Evolutionary conservation across 306 rosid species (phyloP), one percentile per base, ranked within the genome.

Genomic region (Sophora flavescens): DNA sequence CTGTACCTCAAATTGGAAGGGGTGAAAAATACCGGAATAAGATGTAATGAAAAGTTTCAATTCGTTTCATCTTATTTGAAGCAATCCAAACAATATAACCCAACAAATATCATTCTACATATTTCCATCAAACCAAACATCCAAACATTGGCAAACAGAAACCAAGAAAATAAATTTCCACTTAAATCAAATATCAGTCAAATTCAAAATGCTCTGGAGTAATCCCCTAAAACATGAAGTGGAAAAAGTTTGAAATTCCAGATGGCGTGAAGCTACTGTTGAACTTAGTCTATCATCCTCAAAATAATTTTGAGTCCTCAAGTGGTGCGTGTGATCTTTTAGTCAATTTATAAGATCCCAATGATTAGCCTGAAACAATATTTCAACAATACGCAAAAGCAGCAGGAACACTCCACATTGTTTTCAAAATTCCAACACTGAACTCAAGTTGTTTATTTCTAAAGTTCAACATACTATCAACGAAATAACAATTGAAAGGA

Each of bases 111-210:
- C 32, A 30, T 30, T 30, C 32, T 3, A 30, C 0, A 0, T 30
- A 30, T 30, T 30, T 30, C 32, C 32, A 30, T 30, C 32, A 30
- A 30, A 1, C 3, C 32, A 30, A 30, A 30, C 32, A 30, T 30
- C 3, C 32, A 30, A 30, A 30, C 32, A 30, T 30, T 30, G 32
- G 2, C 3, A 3, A 30, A 30, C 18, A 32, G 33, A 39, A 76
- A 65, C n/a, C 35, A 56, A 77, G 48, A 54, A 65, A 66, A 51
- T 3, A 18, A 22, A 54, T 75, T 75, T 26, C 17, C 18, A 13
- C 5, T 15, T 6, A 52, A 76, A 28, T 52, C 45, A 14, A 39
- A 63, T 50, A 11, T 15, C 62, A 47, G 47, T 45, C 47, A 45
- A 32, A 59, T 48, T 7, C 51, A 48, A 47, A 48, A 8, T 58